These are phyloP conservation scores for Cryphonectria naterciae DNA, from an alignment of 2,329 filamentous ascomycete genomes.

Conservation along the genomic window DNA sequence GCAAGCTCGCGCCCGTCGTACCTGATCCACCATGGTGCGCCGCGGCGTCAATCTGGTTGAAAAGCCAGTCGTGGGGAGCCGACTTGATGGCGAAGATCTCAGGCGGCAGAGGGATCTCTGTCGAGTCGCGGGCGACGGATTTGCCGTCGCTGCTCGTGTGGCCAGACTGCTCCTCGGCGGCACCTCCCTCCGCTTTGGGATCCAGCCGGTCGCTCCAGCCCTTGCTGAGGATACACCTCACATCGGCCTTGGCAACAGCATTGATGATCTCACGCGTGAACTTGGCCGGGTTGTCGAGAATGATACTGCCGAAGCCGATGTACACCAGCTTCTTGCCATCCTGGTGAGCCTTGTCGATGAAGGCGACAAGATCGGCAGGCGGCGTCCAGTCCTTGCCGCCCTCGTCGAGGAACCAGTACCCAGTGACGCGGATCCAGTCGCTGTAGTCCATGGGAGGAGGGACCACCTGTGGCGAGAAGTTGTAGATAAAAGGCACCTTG, in stretches of 20 bases:
- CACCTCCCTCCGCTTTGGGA: constrained; percentile 9
- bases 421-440: constrained; percentile 96
- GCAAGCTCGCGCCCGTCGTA: constrained; percentile 89
- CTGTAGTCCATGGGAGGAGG: constrained; percentile 91
- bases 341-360: constrained; percentile 79
- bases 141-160: constrained; percentile 44
- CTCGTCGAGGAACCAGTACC: constrained; percentile 97
- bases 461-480: constrained; percentile 94
- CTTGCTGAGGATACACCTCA: constrained; percentile 92
- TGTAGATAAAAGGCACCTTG: constrained; percentile 98
- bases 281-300: constrained; percentile 85
- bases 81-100: constrained; percentile 89
- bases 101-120: constrained; percentile 71
- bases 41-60: constrained; percentile 89
- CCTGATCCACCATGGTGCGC: constrained; percentile 94
- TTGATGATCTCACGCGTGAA: constrained; percentile 93
- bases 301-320: constrained; percentile 95
- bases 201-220: constrained; percentile 85
- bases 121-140: constrained; percentile 49
- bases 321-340: constrained; percentile 94
- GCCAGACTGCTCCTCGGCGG: constrained; percentile 11
- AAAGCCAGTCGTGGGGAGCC: constrained; percentile 96
- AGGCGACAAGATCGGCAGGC: constrained; percentile 73
- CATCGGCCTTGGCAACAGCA: constrained; percentile 86
- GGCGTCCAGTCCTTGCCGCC: constrained; percentile 67